Conservation (phyloP, 805 yeast species). For the Yamadazyma laniorum region DNA sequence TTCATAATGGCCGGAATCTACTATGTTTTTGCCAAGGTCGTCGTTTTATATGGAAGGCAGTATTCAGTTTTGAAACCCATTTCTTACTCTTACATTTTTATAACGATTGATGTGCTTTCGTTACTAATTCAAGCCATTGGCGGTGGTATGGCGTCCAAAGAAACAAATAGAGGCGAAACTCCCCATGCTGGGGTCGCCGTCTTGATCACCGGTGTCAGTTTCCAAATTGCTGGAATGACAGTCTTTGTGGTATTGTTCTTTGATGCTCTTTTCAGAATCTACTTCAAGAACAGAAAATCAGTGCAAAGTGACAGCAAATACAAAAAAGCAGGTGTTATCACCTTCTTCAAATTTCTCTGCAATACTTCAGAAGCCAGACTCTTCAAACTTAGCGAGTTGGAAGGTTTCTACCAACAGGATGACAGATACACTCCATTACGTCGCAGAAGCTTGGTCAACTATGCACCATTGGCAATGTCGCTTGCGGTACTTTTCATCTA, state of each 20-base stretch:
- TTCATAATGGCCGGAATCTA: slow-evolving; percentile 42
- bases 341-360: slow-evolving; percentile 25
- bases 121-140: slow-evolving; percentile 37
- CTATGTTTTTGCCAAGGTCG: slow-evolving; percentile 35
- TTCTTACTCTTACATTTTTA: slow-evolving; percentile 41
- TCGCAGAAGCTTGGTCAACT: slow-evolving; percentile 21
- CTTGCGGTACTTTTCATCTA: slow-evolving; percentile 28
- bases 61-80: slow-evolving; percentile 37
- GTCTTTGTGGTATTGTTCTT: slow-evolving; percentile 33
- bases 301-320: neutral
- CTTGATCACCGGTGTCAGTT: slow-evolving; percentile 38
- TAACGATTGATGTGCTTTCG: slow-evolving; percentile 32
- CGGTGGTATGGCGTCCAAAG: slow-evolving; percentile 32
- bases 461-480: slow-evolving; percentile 32
- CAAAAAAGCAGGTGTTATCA: slow-evolving; percentile 17
- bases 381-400: slow-evolving; percentile 24
- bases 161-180: slow-evolving; percentile 18
- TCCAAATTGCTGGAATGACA: slow-evolving; percentile 37
- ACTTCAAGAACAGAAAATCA: slow-evolving; percentile 19
- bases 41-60: slow-evolving; percentile 33
- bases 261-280: slow-evolving; percentile 26
- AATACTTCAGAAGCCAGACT: slow-evolving; percentile 20
- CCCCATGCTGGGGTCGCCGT: slow-evolving; percentile 27
- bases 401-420: slow-evolving; percentile 25
- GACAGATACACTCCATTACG: slow-evolving; percentile 19